Evolutionary conservation across 2,329 filamentous ascomycete genomes (phyloP), one percentile per base, ranked within the genome.

Genomic region (Aspergillus sp.): DNA sequence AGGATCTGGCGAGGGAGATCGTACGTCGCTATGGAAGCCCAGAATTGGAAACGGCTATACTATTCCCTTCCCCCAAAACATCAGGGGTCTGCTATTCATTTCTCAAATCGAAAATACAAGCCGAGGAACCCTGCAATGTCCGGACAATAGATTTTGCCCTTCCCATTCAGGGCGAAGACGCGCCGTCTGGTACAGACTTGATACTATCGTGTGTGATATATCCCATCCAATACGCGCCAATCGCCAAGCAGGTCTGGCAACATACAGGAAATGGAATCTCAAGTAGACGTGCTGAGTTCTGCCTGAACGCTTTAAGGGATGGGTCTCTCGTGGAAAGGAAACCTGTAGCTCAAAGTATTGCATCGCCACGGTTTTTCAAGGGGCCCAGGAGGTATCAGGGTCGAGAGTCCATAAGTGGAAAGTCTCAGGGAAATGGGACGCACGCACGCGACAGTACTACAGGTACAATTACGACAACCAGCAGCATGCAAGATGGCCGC

Each of bases 211-310:
- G 87, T 23, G 87, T 97, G 3, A 73, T 98, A 45, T 92, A 89
- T 68, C 86, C 88, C 0, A 80, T 84, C 49, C 85, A 87, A 12
- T 78, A 87, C 17, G 93, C 89, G 68, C 78, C 86, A 4, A 76
- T 90, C 61, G 91, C 92, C n/a, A 98, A 97, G 76, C 86, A 92
- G 70, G 97, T 96, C 71, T 99, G 95, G 95, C 95, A 98, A 75
- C 95, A 99, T 75, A 90, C 91, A 0, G 95, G 95, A 19, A 93
- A 97, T 63, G 95, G 95, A 15, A 84, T 97, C 13, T 97, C 93
- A 0, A 97, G 93, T 74, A 88, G 95, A 53, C 87, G 92, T 43
- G 93, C 92, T 36, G 94, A 97, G 73, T 97, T 96, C 75, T 97
- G 91, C 72, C 87, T 92, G 62, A 82, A 84, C 45, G 83, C 94